phyloP scores from a whole-genome alignment of 1,284 basidiomycete species.

The Cerioporus squamosus region DNA sequence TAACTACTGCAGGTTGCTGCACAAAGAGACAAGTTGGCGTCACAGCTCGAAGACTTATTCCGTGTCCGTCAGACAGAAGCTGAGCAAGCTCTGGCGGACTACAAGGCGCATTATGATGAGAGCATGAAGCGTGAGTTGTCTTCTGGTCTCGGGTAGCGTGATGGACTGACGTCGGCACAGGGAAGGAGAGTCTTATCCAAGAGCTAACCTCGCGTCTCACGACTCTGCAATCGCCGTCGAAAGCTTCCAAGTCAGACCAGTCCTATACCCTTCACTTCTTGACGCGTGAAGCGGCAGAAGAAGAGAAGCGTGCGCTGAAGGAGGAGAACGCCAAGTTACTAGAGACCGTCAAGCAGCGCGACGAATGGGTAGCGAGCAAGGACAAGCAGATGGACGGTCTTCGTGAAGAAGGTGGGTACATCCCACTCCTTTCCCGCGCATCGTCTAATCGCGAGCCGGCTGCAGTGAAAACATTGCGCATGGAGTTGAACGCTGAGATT shows the following conservation, averaged over 20 bases:
- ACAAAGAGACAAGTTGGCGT: constrained; percentile 52
- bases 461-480: constrained; percentile 42
- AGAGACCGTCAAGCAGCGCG: constrained; percentile 47
- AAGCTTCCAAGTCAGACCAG: constrained; percentile 46
- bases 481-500: constrained; percentile 66
- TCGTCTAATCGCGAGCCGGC: not conserved
- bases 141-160: not conserved
- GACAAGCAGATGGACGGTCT: constrained; percentile 50
- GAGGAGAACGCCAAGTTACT: constrained; percentile 53
- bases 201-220: constrained; percentile 60
- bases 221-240: constrained; percentile 55
- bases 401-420: constrained; percentile 47
- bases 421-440: not conserved
- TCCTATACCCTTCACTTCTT: constrained; percentile 58
- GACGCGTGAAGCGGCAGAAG: constrained; percentile 72
- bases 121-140: constrained; percentile 50
- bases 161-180: constrained; percentile 37
- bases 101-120: constrained; percentile 53
- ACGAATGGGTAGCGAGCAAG: constrained; percentile 47
- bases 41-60: constrained; percentile 61
- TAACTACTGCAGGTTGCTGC: constrained; percentile 24
- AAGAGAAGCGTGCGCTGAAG: constrained; percentile 60
- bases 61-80: constrained; percentile 63
- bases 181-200: constrained; percentile 58
- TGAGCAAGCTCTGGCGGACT: constrained; percentile 54